Percentiles rank a stretch among this genome's conserved stretches.
phyloP scores from a whole-genome alignment of 805 yeast genomes.

The Limtongozyma cylindracea region DNA sequence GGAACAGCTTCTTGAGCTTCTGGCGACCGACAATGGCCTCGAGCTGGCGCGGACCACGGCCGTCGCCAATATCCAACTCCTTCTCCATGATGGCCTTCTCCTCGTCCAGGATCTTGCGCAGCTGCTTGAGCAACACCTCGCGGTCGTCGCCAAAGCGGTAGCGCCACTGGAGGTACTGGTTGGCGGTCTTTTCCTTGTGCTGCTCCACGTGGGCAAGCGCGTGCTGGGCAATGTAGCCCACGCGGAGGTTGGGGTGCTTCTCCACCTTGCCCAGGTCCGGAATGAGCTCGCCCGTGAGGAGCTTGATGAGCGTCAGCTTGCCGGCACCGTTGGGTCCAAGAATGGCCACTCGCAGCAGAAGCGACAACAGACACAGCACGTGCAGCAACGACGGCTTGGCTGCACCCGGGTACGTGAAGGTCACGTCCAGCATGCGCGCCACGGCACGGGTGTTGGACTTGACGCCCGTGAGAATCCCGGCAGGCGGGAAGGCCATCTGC shows the following conservation, averaged over 20 bases:
- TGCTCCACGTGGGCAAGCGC: conserved; percentile 93
- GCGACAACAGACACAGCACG: conserved; percentile 75
- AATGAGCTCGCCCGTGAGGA: conserved; percentile 75
- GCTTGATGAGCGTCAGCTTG: conserved; percentile 83
- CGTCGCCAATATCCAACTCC: conserved; percentile 62
- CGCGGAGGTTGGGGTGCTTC: conserved; percentile 94
- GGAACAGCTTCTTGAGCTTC: conserved; percentile 88
- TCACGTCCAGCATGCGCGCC: conserved; percentile 64
- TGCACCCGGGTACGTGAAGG: conserved; percentile 80
- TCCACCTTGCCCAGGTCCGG: conserved; percentile 81
- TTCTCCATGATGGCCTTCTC: conserved; percentile 59
- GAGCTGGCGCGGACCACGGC: conserved; percentile 65
- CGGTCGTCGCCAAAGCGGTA: conserved; percentile 95
- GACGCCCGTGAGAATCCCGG: conserved; percentile 94
- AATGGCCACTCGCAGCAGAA: conserved; percentile 93
- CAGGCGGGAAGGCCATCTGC: conserved; percentile 96
- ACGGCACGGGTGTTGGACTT: conserved; percentile 87
- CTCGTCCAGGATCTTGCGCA: conserved; percentile 56
- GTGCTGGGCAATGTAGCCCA: conserved; percentile 96
- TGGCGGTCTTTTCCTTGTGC: conserved; percentile 94
- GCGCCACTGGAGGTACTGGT: conserved; percentile 96
- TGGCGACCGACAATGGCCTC: conserved; percentile 97
- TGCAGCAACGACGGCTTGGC: conserved; percentile 53
- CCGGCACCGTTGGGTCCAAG: conserved; percentile 99
- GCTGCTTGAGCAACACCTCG: conserved; percentile 82